phyloP scores from a whole-genome alignment of 2,329 filamentous ascomycete species.

The Colletotrichum liaoningense region DNA sequence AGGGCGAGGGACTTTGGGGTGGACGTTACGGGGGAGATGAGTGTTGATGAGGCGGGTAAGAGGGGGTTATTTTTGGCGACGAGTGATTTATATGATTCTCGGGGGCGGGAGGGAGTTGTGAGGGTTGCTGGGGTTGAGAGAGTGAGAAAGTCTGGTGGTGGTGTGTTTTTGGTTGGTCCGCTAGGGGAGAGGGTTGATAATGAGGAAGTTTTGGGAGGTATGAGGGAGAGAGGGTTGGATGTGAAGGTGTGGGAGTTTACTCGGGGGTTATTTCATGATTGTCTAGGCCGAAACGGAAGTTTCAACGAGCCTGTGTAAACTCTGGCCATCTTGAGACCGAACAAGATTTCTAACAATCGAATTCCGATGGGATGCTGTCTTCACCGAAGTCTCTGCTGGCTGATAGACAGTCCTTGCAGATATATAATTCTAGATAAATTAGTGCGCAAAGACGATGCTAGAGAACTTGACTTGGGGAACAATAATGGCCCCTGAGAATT shows the following conservation, averaged over 20 bases:
- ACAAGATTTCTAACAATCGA: too few species aligned
- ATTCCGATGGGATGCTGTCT: too few species aligned
- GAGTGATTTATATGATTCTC: conserved; percentile 38
- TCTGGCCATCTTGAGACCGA: too few species aligned
- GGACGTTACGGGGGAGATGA: conserved; percentile 4
- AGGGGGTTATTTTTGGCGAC: conserved; percentile 39
- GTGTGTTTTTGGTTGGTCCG: neutral
- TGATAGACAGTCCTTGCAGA: too few species aligned
- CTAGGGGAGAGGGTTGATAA: neutral
- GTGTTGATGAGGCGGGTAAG: conserved; percentile 38
- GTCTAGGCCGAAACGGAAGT: neutral
- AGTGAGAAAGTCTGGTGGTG: neutral
- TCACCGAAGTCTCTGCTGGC: too few species aligned
- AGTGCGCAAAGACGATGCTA: too few species aligned
- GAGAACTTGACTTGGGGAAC: too few species aligned
- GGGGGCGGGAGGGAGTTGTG: neutral
- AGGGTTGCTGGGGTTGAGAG: neutral
- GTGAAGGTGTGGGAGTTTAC: neutral
- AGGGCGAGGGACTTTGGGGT: conserved; percentile 38
- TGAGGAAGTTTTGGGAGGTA: neutral
- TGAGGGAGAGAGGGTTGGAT: neutral
- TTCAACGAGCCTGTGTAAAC: too few species aligned
- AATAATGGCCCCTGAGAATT: too few species aligned
- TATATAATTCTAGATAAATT: too few species aligned
- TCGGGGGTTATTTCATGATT: neutral